Conservation (phyloP, 192 early-diverging fungal genomes). For the Coemansia sp. region DNA sequence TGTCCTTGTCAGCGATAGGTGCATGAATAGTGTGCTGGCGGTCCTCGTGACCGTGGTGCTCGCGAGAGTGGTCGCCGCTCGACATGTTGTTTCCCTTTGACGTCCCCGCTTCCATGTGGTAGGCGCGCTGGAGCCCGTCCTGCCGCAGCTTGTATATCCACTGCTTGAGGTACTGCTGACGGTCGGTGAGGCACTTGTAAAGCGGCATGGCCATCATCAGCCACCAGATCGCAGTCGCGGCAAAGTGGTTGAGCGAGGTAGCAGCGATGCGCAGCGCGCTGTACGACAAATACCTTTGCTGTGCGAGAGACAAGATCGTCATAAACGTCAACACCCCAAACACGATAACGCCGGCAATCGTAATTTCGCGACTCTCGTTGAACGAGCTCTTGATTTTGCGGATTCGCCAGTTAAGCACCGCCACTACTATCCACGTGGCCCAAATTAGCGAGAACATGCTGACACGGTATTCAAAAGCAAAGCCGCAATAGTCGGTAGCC, state of each 20-base stretch:
- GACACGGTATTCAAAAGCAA: slow-evolving; percentile 24
- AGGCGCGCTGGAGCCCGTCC: slow-evolving; percentile 38
- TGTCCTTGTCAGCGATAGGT: neutral
- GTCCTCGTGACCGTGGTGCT: too few species aligned
- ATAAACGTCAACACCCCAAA: slow-evolving; percentile 36
- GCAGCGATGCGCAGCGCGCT: slow-evolving; percentile 22
- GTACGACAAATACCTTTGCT: slow-evolving; percentile 21
- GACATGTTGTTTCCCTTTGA: neutral
- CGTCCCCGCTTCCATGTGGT: slow-evolving; percentile 18
- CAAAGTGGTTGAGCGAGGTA: slow-evolving; percentile 38
- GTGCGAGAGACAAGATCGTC: slow-evolving; percentile 9
- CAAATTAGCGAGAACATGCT: slow-evolving; percentile 40
- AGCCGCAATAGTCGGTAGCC: slow-evolving; percentile 28
- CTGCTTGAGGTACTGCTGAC: slow-evolving; percentile 18
- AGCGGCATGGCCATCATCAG: slow-evolving; percentile 42
- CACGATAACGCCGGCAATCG: slow-evolving; percentile 23
- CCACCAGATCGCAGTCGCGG: slow-evolving; percentile 46
- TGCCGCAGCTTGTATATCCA: slow-evolving; percentile 35
- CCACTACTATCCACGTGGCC: slow-evolving; percentile 38
- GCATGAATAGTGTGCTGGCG: neutral
- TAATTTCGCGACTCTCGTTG: slow-evolving; percentile 50
- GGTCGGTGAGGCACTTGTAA: slow-evolving; percentile 26
- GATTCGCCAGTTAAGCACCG: slow-evolving; percentile 39
- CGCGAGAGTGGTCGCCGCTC: too few species aligned
- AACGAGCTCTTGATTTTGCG: slow-evolving; percentile 55